phyloP scores from a whole-genome alignment of 306 rosid genomes.

The Trifolium pratense region DNA sequence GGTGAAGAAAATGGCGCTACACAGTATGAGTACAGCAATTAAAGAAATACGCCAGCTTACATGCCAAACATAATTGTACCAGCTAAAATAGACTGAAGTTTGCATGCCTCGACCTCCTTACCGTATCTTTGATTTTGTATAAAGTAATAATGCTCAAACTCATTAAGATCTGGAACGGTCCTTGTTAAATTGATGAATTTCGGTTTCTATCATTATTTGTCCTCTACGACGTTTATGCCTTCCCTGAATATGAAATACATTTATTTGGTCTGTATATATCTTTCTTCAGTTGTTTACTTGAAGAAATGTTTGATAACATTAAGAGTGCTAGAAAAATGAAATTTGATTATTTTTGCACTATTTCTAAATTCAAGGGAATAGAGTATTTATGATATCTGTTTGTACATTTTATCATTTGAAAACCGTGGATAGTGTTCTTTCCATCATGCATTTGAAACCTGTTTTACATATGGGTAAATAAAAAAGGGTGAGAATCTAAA shows the following conservation, averaged over 20 bases:
- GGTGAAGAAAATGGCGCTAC: conserved; percentile 89
- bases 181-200: conserved; percentile 41
- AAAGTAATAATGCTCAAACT: conserved; percentile 42
- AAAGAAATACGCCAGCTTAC: conserved; percentile 86
- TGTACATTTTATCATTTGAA: too few relatives aligned
- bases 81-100: conserved; percentile 15
- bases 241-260: conserved; percentile 38
- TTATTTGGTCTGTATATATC: conserved; percentile 36
- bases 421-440: too few relatives aligned
- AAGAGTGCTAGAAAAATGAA: not conserved
- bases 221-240: conserved; percentile 35
- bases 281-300: conserved; percentile 21
- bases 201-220: conserved; percentile 20
- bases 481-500: not conserved
- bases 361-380: conserved; percentile 18
- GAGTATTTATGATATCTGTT: not conserved
- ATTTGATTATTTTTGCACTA: not conserved
- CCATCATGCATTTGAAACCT: too few relatives aligned
- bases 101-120: conserved; percentile 22
- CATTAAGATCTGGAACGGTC: conserved; percentile 38
- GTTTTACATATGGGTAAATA: too few relatives aligned
- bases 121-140: conserved; percentile 41
- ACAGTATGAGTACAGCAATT: conserved; percentile 75
- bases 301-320: conserved; percentile 4
- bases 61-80: conserved; percentile 58